phyloP scores from a whole-genome alignment of 1,284 basidiomycete species.

The Ceratorhiza oryzae-sativae region DNA sequence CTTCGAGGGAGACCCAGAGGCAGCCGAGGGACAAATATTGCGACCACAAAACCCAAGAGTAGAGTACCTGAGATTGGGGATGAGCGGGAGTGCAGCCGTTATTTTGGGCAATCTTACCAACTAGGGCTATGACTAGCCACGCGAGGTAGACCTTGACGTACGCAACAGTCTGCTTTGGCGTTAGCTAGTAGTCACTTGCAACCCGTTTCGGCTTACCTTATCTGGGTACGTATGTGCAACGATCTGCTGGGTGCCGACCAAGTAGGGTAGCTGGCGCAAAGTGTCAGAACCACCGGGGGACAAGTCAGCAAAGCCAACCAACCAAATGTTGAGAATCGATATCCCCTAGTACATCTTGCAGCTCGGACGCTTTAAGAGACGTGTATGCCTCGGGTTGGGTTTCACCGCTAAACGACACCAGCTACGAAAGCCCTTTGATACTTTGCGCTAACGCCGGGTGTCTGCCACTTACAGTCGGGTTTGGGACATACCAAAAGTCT shows the following conservation, averaged over 20 bases:
- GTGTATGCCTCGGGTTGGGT: constrained; percentile 5
- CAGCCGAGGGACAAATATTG: constrained; percentile 28
- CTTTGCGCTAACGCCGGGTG: no score
- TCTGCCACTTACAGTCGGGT: constrained; percentile 20
- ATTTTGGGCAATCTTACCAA: constrained; percentile 11
- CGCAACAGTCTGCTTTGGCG: constrained; percentile 15
- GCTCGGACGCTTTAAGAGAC: neutral
- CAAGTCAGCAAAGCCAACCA: neutral
- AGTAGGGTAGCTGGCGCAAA: constrained; percentile 17
- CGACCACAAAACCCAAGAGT: constrained; percentile 25
- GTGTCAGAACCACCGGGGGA: neutral
- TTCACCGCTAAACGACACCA: constrained; percentile 14
- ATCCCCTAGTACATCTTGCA: constrained; percentile 19
- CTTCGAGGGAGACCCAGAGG: constrained; percentile 26
- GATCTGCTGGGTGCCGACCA: constrained; percentile 27
- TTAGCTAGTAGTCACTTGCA: neutral
- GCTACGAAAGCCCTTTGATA: no score
- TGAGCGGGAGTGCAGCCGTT: neutral
- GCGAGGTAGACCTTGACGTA: constrained; percentile 21
- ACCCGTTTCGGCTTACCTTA: constrained; percentile 16
- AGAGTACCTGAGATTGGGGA: neutral
- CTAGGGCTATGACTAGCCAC: constrained; percentile 9
- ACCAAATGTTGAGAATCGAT: constrained; percentile 29
- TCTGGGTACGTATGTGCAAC: constrained; percentile 16
- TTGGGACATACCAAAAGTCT: constrained; percentile 15